Conservation (phyloP, 2,329 filamentous ascomycete genomes). For the Drechslera avenae region DNA sequence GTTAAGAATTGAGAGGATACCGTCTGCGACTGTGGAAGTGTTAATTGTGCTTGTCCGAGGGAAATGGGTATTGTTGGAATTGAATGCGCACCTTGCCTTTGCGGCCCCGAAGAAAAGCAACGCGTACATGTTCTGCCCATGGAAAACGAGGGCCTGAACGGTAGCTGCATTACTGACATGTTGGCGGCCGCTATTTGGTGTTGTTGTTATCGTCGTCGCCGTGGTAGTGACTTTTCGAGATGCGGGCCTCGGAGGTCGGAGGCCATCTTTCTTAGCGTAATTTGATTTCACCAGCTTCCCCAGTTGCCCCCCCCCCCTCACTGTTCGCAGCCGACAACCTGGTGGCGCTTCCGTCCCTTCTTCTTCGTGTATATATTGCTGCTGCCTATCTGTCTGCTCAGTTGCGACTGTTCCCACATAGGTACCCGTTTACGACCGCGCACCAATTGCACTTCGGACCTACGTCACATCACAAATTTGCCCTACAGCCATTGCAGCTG, state of each 20-base stretch:
- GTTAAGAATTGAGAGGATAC: constrained; percentile 30
- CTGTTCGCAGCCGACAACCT: constrained; percentile 5
- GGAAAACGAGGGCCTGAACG: constrained; percentile 17
- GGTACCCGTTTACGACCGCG: constrained; percentile 2
- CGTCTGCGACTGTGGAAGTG: constrained; percentile 9
- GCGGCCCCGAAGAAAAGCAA: constrained; percentile 32
- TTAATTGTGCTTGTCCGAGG: background rate
- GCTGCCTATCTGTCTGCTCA: constrained; percentile 3
- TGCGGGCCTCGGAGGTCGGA: constrained; percentile 20
- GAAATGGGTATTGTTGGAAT: background rate
- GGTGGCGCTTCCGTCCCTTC: constrained; percentile 20
- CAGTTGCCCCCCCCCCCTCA: constrained; percentile 7
- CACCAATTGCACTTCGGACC: constrained; percentile 16
- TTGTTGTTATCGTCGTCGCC: constrained; percentile 10
- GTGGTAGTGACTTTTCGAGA: constrained; percentile 16
- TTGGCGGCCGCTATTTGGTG: constrained; percentile 13
- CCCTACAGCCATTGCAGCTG: constrained; percentile 7
- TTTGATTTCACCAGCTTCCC: constrained; percentile 26
- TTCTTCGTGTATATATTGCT: constrained; percentile 17
- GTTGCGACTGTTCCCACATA: constrained; percentile 20
- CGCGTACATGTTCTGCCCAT: constrained; percentile 22
- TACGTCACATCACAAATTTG: constrained; percentile 8
- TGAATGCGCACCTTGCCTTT: constrained; percentile 24
- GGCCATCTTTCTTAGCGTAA: constrained; percentile 21
- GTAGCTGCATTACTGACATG: constrained; percentile 31